Evolutionary conservation across 148 eudicot species (phyloP).

Genomic region (Silene latifolia): DNA sequence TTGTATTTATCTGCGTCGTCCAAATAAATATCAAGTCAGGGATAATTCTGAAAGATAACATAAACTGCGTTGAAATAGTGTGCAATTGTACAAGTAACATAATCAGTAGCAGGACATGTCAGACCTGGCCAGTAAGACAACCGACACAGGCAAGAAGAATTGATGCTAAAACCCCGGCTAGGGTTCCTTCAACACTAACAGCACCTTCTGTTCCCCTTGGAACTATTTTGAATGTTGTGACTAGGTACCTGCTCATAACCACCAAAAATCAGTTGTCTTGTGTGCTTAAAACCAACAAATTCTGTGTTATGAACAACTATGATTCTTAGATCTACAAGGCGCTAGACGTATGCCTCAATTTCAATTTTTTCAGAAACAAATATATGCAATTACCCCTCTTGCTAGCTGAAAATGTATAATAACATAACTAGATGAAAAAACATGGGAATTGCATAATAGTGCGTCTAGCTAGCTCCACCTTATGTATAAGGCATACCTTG

Average conservation of each 20-base stretch:
- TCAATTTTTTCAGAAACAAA: too few relatives aligned
- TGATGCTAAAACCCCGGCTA: slow-evolving; percentile 82
- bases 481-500: too few relatives aligned
- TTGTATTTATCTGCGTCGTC: slow-evolving; percentile 52
- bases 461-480: too few relatives aligned
- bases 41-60: too few relatives aligned
- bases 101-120: neutral
- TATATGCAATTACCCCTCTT: too few relatives aligned
- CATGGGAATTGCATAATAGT: too few relatives aligned
- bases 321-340: too few relatives aligned
- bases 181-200: slow-evolving; percentile 84
- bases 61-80: neutral
- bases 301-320: too few relatives aligned
- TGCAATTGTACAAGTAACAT: neutral
- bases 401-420: too few relatives aligned
- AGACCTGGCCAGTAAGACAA: slow-evolving; percentile 63
- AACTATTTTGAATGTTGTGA: slow-evolving; percentile 84
- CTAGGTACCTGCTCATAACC: slow-evolving; percentile 58
- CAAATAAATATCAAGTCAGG: slow-evolving; percentile 6
- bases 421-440: too few relatives aligned
- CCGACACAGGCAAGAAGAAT: slow-evolving; percentile 67
- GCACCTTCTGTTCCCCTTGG: slow-evolving; percentile 98
- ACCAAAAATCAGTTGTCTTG: neutral
- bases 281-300: too few relatives aligned
- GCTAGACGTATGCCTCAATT: too few relatives aligned